Evolutionary conservation across 2,329 filamentous ascomycete genomes (phyloP), one percentile per base, ranked within the genome.

Genomic region (Keithomyces neogunnii): DNA sequence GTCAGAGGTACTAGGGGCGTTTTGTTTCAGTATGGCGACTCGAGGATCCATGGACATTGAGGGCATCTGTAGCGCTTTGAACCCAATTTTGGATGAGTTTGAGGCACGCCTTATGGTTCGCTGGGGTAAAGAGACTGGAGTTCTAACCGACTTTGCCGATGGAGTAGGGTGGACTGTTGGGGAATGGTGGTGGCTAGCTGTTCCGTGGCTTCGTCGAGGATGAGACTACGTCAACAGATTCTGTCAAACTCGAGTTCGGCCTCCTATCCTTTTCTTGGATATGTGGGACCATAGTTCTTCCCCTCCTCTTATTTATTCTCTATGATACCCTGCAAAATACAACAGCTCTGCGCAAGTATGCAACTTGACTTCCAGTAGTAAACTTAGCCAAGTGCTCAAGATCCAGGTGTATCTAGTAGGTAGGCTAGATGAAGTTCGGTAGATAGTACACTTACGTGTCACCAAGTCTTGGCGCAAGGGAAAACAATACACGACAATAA

Each of bases 151-250:
- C 48, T 66, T 73, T 36, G 63, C 71, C 19, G 60, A 60, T 45
- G 69, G 66, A 45, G 62, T 66, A 47, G 75, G 69, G 0, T 73
- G 71, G 48, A 73, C 66, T 5, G 74, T 78, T 3, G 70, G 69
- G 29, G 82, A 85, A 63, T 86, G 82, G 83, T 88, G 84, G 84
- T 87, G 83, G 80, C 63, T 84, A 48, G 73, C 76, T 28, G 71
- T 78, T 1, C 64, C 67, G 0, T 66, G 62, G 62, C 62, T 56
- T 43, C 52, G 51, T 28, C 45, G 29, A 48, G 38, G 38, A 26
- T 30, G 42, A 35, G 26, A 39, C 3, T 30, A 42, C 19, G 43
- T 42, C 32, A 7, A 48, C 32, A 40, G 13, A 26, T 26, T 26
- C 13, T 19, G 9, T 40, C 36, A 38, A 38, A 13, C 36, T n/a